Evolutionary conservation across 2,329 filamentous ascomycete species (phyloP).

Genomic region (Geoglossum cookeanum): DNA sequence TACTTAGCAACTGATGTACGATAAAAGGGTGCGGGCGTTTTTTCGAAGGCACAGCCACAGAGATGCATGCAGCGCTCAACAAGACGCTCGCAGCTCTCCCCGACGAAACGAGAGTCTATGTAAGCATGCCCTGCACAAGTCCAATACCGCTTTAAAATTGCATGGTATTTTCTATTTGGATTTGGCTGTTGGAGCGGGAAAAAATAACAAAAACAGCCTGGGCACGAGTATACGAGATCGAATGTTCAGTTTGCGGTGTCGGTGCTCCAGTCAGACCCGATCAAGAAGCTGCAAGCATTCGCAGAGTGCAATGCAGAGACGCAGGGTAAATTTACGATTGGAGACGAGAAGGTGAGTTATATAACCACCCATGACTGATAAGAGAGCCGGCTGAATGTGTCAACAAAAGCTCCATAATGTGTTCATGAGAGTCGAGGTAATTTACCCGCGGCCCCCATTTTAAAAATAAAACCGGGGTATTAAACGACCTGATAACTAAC

Average conservation of each 20-base stretch:
- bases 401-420: slow-evolving; percentile 62
- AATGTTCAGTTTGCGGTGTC: slow-evolving; percentile 79
- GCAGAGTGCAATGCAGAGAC: slow-evolving; percentile 69
- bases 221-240: slow-evolving; percentile 94
- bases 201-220: slow-evolving; percentile 38
- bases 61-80: slow-evolving; percentile 92
- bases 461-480: no score
- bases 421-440: slow-evolving; percentile 75
- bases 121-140: slow-evolving; percentile 24
- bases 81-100: slow-evolving; percentile 62
- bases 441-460: slow-evolving; percentile 11
- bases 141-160: neutral
- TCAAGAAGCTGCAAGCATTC: slow-evolving; percentile 60
- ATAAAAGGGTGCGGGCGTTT: slow-evolving; percentile 70
- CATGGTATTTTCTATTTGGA: neutral
- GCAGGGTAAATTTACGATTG: slow-evolving; percentile 90
- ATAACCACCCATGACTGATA: neutral
- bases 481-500: no score
- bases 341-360: slow-evolving; percentile 70
- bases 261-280: slow-evolving; percentile 53
- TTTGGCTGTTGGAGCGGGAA: neutral
- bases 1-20: neutral
- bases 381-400: neutral
- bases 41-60: slow-evolving; percentile 73
- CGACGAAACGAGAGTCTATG: slow-evolving; percentile 80